Conservation (phyloP, 306 rosid species). For the Coriaria nepalensis region DNA sequence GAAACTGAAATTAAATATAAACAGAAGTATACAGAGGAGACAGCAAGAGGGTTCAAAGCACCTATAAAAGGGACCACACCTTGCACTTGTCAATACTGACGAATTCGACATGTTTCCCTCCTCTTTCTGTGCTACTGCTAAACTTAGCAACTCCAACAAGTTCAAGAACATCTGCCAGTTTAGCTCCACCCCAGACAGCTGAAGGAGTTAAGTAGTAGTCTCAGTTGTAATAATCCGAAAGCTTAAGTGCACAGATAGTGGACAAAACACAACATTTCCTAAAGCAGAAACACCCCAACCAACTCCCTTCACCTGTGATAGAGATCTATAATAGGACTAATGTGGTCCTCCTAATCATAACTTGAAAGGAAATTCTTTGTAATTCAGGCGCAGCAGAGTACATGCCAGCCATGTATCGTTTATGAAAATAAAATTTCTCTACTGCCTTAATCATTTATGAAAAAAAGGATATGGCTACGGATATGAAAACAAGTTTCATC, state of each 20-base stretch:
- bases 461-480: no score
- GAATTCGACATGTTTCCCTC: conserved; percentile 94
- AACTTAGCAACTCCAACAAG: conserved; percentile 69
- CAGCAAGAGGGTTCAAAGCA: conserved; percentile 9
- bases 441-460: no score
- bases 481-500: background rate
- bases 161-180: conserved; percentile 78
- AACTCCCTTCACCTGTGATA: conserved; percentile 2
- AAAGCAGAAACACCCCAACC: conserved; percentile 3
- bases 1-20: background rate
- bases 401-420: conserved; percentile 92
- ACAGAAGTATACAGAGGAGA: conserved; percentile 4
- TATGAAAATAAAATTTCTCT: no score
- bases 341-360: no score
- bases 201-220: conserved; percentile 7
- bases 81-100: conserved; percentile 82
- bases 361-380: no score
- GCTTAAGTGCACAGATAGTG: background rate
- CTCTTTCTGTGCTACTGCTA: conserved; percentile 34
- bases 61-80: conserved; percentile 23
- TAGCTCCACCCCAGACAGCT: conserved; percentile 95
- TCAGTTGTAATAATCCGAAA: background rate
- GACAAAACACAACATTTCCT: background rate
- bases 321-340: no score
- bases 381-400: no score